Evolutionary conservation across 805 yeast species (phyloP), one percentile per base, ranked within the genome.

Genomic region (Candida jianshihensis): DNA sequence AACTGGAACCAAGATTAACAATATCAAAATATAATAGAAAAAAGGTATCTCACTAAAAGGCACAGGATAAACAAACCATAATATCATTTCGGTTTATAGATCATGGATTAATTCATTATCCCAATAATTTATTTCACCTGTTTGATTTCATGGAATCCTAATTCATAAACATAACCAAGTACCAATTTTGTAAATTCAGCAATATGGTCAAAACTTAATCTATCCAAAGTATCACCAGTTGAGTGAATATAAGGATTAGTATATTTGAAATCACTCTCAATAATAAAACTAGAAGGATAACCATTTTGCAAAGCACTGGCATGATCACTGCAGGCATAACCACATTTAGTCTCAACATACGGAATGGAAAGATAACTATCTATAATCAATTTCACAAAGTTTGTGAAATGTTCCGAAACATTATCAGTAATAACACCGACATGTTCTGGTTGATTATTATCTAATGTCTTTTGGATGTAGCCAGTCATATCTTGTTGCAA

Each of bases 251-350:
- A 80, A 31, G 79, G 81, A 58, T 76, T 78, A 4, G 78, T 68
- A 43, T 68, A 67, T 37, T 73, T 70, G 57, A 86, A 71, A 39
- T 72, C 81, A 30, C 86, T 70, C 59, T 92, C 98, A 44, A 82
- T 75, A 31, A 86, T 82, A 59, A 87, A 84, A 22, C 87, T 74
- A 9, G 87, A 72, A 5, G 97, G 97, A 59, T 68, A 87, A 1
- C 97, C 97, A 49, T 73, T 74, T 54, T 81, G 78, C 35, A 77
- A 59, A 1, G 96, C 96, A 33, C 94, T 78, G 5, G 92, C 81
- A 58, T 88, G 96, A 62, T 90, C 97, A 14, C 95, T 81, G 59
- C 97, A 89, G 0, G 95, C 92, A 52, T 88, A 87, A 1, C 96
- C 96, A 62, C 97, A 90, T 39, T 64, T 47, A 11, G 95, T 81